Evolutionary conservation across 1,139 yeast species (phyloP).

Genomic region (Suhomyces choctaworum): DNA sequence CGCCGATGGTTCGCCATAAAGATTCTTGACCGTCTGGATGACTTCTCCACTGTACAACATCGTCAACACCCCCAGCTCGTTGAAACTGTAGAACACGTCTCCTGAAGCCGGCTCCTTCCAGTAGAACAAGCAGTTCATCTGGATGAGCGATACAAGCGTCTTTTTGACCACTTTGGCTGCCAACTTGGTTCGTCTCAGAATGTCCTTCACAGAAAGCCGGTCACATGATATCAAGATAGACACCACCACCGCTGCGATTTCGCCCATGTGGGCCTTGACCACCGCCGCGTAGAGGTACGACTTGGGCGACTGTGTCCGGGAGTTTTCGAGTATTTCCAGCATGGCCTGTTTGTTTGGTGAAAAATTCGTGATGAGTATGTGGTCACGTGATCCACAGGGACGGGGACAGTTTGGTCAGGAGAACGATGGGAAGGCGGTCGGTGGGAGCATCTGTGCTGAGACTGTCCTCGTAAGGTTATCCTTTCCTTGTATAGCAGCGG

Average conservation of each 20-base stretch:
- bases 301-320: conserved; percentile 59
- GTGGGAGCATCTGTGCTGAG: too few relatives aligned
- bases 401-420: too few relatives aligned
- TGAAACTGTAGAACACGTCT: conserved; percentile 55
- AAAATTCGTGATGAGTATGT: conserved; percentile 8
- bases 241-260: conserved; percentile 57
- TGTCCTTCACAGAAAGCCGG: conserved; percentile 51
- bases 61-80: conserved; percentile 63
- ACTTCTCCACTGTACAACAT: conserved; percentile 80
- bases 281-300: conserved; percentile 57
- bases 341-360: conserved; percentile 4
- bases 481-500: too few relatives aligned
- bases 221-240: conserved; percentile 61
- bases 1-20: conserved; percentile 52
- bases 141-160: conserved; percentile 63
- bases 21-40: conserved; percentile 48
- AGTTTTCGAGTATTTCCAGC: conserved; percentile 20
- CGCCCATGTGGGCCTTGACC: conserved; percentile 60
- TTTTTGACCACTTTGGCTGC: conserved; percentile 50
- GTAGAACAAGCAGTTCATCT: conserved; percentile 60
- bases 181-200: conserved; percentile 42
- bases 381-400: conserved; percentile 6
- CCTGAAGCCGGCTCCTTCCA: conserved; percentile 46
- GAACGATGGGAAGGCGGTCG: too few relatives aligned
- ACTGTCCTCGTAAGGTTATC: too few relatives aligned